A percentile compares a stretch with the other conserved stretches of the same genome.
phyloP scores from a whole-genome alignment of 1,284 basidiomycete species.

The Fomitopsis pinicola region DNA sequence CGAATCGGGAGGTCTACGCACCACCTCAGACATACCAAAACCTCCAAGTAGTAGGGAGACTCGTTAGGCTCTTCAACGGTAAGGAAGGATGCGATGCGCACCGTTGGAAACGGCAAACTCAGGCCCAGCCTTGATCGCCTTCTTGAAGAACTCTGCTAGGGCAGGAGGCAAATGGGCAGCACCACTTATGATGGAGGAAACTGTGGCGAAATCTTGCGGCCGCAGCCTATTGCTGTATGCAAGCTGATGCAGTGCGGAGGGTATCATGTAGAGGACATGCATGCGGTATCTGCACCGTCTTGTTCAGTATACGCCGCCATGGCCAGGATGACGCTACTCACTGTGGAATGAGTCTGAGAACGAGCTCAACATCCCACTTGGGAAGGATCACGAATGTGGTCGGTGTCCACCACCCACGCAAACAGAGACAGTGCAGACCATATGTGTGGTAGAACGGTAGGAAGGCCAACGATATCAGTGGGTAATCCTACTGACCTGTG shows the following conservation, averaged over 20 bases:
- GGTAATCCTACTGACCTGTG: slow-evolving; percentile 3
- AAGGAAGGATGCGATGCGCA: slow-evolving; percentile 22
- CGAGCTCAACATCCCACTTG: slow-evolving; percentile 53
- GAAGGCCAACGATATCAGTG: slow-evolving; percentile 46
- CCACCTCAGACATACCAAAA: slow-evolving; percentile 74
- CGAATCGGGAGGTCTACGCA: slow-evolving; percentile 29
- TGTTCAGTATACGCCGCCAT: neutral
- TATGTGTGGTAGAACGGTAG: slow-evolving; percentile 69
- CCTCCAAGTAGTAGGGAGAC: slow-evolving; percentile 34
- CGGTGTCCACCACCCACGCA: slow-evolving; percentile 43
- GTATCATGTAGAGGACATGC: slow-evolving; percentile 49
- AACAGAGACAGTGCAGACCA: slow-evolving; percentile 51
- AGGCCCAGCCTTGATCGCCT: slow-evolving; percentile 32
- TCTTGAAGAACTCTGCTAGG: slow-evolving; percentile 38
- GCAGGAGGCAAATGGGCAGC: slow-evolving; percentile 65
- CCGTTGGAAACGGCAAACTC: slow-evolving; percentile 41
- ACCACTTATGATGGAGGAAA: slow-evolving; percentile 45
- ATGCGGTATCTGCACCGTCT: slow-evolving; percentile 42
- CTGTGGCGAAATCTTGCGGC: slow-evolving; percentile 50
- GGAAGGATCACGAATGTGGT: slow-evolving; percentile 51
- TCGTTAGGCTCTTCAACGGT: neutral
- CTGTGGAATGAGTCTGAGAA: slow-evolving; percentile 40
- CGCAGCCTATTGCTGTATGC: slow-evolving; percentile 48
- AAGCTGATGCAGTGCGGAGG: slow-evolving; percentile 64
- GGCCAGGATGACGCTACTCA: slow-evolving; percentile 19